These are phyloP conservation scores for Elongisporangium undulatum DNA, from an alignment of 352 stramenopile species.

Conservation along the genomic window DNA sequence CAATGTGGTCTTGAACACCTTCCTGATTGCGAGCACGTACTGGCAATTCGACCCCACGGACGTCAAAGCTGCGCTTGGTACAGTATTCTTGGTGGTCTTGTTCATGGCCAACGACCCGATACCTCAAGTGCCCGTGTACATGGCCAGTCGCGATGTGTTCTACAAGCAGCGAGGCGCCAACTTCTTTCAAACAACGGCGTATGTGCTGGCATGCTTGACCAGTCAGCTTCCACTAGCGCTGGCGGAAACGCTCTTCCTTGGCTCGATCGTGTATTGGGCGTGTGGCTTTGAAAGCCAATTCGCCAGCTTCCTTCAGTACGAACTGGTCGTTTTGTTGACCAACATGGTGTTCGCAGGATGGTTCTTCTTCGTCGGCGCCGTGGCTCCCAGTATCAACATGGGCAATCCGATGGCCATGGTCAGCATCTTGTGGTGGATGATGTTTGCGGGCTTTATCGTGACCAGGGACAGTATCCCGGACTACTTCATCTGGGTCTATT, in stretches of 20 bases:
- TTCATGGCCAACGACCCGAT: conserved; percentile 62
- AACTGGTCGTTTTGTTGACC: conserved; percentile 38
- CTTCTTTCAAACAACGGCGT: conserved; percentile 60
- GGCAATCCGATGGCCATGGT: conserved; percentile 38
- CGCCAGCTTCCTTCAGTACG: conserved; percentile 44
- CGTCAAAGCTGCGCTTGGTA: conserved; percentile 31
- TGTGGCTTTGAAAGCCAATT: conserved; percentile 23
- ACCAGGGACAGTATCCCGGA: conserved; percentile 39
- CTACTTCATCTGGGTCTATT: conserved; percentile 62
- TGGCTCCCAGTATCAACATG: conserved; percentile 27
- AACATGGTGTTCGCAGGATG: conserved; percentile 27
- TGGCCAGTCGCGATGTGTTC: conserved; percentile 42
- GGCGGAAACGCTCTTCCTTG: conserved; percentile 63
- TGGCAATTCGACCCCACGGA: conserved; percentile 16
- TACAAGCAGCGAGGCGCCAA: conserved; percentile 73
- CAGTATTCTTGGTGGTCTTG: conserved; percentile 64
- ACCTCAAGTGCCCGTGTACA: conserved; percentile 56
- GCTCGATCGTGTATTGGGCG: conserved; percentile 31
- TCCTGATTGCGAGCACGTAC: conserved; percentile 27
- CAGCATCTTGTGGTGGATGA: conserved; percentile 23
- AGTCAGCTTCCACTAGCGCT: conserved; percentile 25
- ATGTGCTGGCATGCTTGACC: conserved; percentile 33
- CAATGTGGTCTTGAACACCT: conserved; percentile 1
- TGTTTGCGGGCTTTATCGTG: conserved; percentile 56
- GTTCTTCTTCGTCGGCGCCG: conserved; percentile 31